Evolutionary conservation across 371 early-diverging fungal species (phyloP).

Genomic region (Pancytospora philotis): DNA sequence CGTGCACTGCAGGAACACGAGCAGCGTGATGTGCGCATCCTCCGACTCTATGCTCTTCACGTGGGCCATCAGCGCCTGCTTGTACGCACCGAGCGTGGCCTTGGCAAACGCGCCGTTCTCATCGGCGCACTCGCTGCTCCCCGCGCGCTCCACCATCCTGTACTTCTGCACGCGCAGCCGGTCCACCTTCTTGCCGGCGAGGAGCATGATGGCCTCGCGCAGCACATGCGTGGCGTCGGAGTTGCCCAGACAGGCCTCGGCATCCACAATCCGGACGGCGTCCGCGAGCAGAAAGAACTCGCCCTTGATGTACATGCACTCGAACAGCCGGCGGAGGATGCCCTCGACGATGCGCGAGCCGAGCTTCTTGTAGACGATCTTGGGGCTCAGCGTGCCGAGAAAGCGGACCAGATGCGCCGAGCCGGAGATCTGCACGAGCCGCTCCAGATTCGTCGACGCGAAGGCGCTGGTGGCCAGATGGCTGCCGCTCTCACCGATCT

Average conservation of each 20-base stretch:
- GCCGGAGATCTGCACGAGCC: conserved; percentile 19
- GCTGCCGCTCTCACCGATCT: conserved; percentile 26
- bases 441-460: conserved; percentile 27
- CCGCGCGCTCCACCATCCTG: neutral
- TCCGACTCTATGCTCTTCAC: neutral
- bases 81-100: conserved; percentile 1
- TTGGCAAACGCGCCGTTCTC: neutral
- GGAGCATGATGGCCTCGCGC: conserved; percentile 24
- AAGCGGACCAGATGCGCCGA: conserved; percentile 16
- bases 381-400: conserved; percentile 20
- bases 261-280: neutral
- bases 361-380: conserved; percentile 28
- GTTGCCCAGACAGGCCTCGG: conserved; percentile 6
- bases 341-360: conserved; percentile 38
- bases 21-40: conserved; percentile 29
- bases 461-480: neutral
- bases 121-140: neutral
- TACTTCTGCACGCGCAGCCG: neutral
- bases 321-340: conserved; percentile 17
- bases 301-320: conserved; percentile 8
- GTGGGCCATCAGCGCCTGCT: conserved; percentile 6
- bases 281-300: neutral
- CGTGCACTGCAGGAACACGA: conserved; percentile 16
- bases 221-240: conserved; percentile 39
- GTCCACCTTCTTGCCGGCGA: conserved; percentile 14